phyloP scores from a whole-genome alignment of 2,329 filamentous ascomycete species.

The Colletotrichum abscissum region DNA sequence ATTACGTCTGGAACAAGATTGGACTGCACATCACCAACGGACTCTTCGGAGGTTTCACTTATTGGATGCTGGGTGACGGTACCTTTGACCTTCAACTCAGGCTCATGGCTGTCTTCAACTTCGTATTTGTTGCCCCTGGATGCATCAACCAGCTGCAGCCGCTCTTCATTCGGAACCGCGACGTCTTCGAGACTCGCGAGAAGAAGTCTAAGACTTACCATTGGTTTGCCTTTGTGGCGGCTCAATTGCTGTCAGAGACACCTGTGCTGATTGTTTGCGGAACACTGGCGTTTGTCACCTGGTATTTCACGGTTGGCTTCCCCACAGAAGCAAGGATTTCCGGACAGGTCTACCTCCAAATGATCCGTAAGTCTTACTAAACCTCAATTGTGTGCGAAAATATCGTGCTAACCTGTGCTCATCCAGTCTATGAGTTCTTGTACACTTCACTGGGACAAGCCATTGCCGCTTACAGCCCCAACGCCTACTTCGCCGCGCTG shows the following conservation, averaged over 20 bases:
- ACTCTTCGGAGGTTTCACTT: slow-evolving; percentile 52
- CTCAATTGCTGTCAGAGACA: slow-evolving; percentile 57
- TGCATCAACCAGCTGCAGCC: slow-evolving; percentile 61
- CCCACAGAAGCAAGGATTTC: slow-evolving; percentile 39
- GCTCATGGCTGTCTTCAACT: slow-evolving; percentile 63
- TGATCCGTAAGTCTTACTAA: not conserved
- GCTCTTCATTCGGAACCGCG: slow-evolving; percentile 58
- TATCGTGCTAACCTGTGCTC: not conserved
- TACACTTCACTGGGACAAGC: slow-evolving; percentile 56
- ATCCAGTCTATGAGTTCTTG: slow-evolving; percentile 49
- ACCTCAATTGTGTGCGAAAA: too few species aligned
- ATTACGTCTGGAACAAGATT: slow-evolving; percentile 59
- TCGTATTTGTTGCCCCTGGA: slow-evolving; percentile 62
- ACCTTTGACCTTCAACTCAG: slow-evolving; percentile 52
- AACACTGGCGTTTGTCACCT: slow-evolving; percentile 56
- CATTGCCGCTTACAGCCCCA: slow-evolving; percentile 61
- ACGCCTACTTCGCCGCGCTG: slow-evolving; percentile 60
- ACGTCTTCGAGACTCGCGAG: slow-evolving; percentile 61
- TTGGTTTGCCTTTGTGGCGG: slow-evolving; percentile 60
- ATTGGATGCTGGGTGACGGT: slow-evolving; percentile 58
- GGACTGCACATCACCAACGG: slow-evolving; percentile 46
- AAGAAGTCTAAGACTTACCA: slow-evolving; percentile 63
- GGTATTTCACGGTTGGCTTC: slow-evolving; percentile 56
- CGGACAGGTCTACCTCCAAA: slow-evolving; percentile 42
- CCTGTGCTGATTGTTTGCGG: slow-evolving; percentile 57